Percentiles rank a stretch among this genome's conserved stretches.
Evolutionary conservation across 148 eudicot species (phyloP).

Genomic region (Bassia scoparia): DNA sequence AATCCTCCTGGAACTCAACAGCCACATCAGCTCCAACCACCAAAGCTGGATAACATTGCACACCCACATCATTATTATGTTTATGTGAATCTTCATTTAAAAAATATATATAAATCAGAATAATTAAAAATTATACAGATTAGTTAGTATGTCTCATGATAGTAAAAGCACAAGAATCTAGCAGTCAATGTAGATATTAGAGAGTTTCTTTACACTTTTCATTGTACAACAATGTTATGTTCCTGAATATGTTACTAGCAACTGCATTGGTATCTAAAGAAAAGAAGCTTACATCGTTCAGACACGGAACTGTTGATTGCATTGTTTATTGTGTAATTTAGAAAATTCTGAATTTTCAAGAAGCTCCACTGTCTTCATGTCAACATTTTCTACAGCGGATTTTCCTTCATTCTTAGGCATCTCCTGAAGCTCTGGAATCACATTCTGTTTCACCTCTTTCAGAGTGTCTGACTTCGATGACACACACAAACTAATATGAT

Average conservation of each 20-base stretch:
- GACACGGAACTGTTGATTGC: constrained; percentile 3
- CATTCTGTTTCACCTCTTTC: not conserved
- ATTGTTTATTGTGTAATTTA: constrained; percentile 5
- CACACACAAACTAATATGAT: not conserved
- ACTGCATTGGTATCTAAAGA: constrained; percentile 11
- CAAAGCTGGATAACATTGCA: constrained; percentile 16
- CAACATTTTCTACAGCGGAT: not conserved
- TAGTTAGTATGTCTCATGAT: constrained; percentile 9
- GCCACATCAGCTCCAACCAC: constrained; percentile 15
- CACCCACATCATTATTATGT: constrained; percentile 10
- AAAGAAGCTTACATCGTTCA: constrained; percentile 18
- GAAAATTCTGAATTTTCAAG: not conserved
- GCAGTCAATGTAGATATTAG: not conserved
- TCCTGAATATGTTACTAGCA: not conserved
- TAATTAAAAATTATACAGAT: constrained; percentile 8
- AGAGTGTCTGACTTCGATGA: constrained; percentile 7
- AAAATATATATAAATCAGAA: constrained; percentile 2
- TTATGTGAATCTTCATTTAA: constrained; percentile 8
- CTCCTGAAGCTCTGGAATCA: constrained; percentile 5
- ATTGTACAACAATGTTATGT: constrained; percentile 2
- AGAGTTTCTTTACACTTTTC: not conserved
- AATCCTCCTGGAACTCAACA: constrained; percentile 27
- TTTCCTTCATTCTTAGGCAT: not conserved
- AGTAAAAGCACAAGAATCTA: not conserved
- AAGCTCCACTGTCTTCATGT: not conserved